phyloP scores from a whole-genome alignment of 1,139 yeast species.

The Suhomyces bokatorum region DNA sequence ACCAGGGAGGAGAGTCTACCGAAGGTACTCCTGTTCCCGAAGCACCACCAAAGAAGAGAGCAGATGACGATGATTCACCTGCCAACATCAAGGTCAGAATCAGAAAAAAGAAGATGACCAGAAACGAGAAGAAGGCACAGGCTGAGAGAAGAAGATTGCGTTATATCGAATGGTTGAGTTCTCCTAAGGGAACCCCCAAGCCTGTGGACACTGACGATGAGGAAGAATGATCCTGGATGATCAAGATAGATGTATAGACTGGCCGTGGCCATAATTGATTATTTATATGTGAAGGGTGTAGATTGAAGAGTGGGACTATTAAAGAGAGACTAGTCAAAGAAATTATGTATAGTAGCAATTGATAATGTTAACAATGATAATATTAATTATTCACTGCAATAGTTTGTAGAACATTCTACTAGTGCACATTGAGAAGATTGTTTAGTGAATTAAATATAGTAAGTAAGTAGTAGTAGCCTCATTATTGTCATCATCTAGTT shows the following conservation, averaged over 20 bases:
- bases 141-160: slow-evolving; percentile 94
- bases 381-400: no score
- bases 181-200: slow-evolving; percentile 97
- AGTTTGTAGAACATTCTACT: no score
- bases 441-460: no score
- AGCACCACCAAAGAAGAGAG: slow-evolving; percentile 43
- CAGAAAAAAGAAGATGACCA: slow-evolving; percentile 94
- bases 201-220: slow-evolving; percentile 94
- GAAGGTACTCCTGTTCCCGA: slow-evolving; percentile 47
- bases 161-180: slow-evolving; percentile 89
- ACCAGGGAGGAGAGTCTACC: slow-evolving; percentile 48
- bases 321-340: no score
- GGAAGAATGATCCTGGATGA: slow-evolving; percentile 31
- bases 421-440: no score
- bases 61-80: slow-evolving; percentile 84
- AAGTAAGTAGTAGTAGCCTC: no score
- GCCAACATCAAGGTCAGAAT: slow-evolving; percentile 90
- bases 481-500: no score
- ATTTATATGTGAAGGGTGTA: background rate
- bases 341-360: no score
- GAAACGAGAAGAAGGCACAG: slow-evolving; percentile 90
- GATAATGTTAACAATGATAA: no score
- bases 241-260: background rate
- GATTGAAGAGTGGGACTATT: no score
- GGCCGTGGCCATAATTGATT: background rate